Evolutionary conservation across 2,329 filamentous ascomycete species (phyloP).

Genomic region (Talaromyces amestolkiae): DNA sequence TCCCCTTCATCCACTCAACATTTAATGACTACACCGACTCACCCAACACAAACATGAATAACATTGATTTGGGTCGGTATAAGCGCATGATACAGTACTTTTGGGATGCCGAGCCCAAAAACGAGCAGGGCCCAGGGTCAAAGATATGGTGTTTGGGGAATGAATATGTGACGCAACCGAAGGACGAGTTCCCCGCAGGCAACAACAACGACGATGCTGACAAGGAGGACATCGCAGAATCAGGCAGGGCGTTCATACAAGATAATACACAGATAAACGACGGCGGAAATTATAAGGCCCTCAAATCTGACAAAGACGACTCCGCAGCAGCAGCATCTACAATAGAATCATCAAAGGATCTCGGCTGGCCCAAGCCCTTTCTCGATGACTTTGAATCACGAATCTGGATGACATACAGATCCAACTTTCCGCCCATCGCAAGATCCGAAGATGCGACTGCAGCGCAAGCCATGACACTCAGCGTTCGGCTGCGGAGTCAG

Average conservation of each 20-base stretch:
- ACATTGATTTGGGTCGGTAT: slow-evolving; percentile 71
- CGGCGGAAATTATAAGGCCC: neutral
- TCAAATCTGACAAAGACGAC: neutral
- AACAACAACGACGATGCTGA: slow-evolving; percentile 17
- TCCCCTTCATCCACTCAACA: neutral
- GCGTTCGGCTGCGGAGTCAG: slow-evolving; percentile 78
- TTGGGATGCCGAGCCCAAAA: slow-evolving; percentile 85
- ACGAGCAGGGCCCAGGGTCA: slow-evolving; percentile 65
- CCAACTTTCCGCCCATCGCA: slow-evolving; percentile 77
- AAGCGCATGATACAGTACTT: slow-evolving; percentile 86
- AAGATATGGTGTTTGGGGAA: slow-evolving; percentile 81
- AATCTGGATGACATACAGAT: slow-evolving; percentile 96
- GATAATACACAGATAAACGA: neutral
- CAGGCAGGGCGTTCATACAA: neutral
- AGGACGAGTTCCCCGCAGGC: slow-evolving; percentile 13
- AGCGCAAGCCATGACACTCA: slow-evolving; percentile 69
- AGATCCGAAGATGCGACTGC: slow-evolving; percentile 74
- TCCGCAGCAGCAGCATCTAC: neutral
- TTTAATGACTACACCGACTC: neutral
- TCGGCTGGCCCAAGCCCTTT: slow-evolving; percentile 80
- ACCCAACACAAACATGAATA: slow-evolving; percentile 51
- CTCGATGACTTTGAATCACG: slow-evolving; percentile 88
- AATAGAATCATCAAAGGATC: slow-evolving; percentile 9
- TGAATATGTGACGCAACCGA: slow-evolving; percentile 48
- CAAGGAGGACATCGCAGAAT: neutral